phyloP scores from a whole-genome alignment of 805 yeast species.

The Wickerhamomyces bisporus region DNA sequence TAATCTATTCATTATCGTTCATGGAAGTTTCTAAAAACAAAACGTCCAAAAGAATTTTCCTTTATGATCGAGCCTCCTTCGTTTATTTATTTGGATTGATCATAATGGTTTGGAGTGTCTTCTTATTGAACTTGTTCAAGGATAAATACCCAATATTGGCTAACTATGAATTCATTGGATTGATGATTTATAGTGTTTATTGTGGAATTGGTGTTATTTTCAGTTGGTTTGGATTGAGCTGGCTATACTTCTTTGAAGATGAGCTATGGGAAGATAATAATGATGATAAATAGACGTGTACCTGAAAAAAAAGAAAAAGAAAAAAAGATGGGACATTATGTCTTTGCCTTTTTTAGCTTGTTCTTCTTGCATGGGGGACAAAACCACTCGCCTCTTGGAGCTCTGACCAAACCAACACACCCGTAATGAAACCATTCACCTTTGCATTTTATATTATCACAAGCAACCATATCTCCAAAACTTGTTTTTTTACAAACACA shows the following conservation, averaged over 20 bases:
- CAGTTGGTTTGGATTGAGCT: constrained; percentile 84
- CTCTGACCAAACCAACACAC: constrained; percentile 61
- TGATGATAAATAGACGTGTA: constrained; percentile 1
- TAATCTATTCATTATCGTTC: constrained; percentile 67
- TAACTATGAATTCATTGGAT: constrained; percentile 64
- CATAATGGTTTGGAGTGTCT: constrained; percentile 50
- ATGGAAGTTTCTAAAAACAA: constrained; percentile 54
- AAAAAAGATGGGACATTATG: too few relatives aligned
- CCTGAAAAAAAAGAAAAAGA: neutral
- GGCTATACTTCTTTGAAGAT: constrained; percentile 85
- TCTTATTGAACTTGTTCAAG: constrained; percentile 51
- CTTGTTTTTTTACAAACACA: constrained; percentile 44
- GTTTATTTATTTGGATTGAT: constrained; percentile 63
- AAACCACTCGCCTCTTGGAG: constrained; percentile 67
- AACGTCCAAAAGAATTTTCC: constrained; percentile 46
- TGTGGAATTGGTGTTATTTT: constrained; percentile 80
- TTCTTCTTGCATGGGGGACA: constrained; percentile 44
- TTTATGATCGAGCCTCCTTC: constrained; percentile 65
- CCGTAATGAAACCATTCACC: constrained; percentile 78
- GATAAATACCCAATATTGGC: constrained; percentile 47
- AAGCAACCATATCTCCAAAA: constrained; percentile 83
- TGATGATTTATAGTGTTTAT: constrained; percentile 82
- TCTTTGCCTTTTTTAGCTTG: constrained; percentile 7
- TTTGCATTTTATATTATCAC: constrained; percentile 73
- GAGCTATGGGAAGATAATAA: constrained; percentile 44